Evolutionary conservation across 208 protist genomes (phyloP), one percentile per base, ranked within the genome.

Genomic region (Leishmania mexicana): DNA sequence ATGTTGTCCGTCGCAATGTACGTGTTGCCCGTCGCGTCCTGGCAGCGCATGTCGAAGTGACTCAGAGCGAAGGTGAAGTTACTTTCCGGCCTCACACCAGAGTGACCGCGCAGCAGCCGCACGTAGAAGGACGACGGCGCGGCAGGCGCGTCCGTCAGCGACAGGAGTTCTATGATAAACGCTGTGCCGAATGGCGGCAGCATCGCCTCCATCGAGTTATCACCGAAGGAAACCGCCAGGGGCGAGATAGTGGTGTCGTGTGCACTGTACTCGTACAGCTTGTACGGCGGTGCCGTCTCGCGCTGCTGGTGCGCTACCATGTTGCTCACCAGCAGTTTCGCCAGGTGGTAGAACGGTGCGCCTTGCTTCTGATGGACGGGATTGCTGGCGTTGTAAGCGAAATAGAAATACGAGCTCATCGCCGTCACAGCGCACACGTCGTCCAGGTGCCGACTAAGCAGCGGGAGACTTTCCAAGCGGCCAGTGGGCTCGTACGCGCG

Each of bases 221-320:
- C 88, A 51, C 87, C 87, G 5, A 96, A 83, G 5, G 89, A 91
- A 13, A 83, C 80, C 45, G 89, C 81, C 40, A 94, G 81, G 40
- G 92, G 87, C 21, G 84, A 75, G 68, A 96, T 79, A 8, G 90
- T 93, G 54, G 81, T 93, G 88, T 94, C 92, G 84, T 96, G 90
- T 13, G 89, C 88, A 67, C 92, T 96, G 90, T 96, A 96, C 78
- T 96, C 81, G 58, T 90, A 87, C 70, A 96, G 75, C 58, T 87
- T 87, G 86, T 87, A 81, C 60, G 76, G n/a, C 68, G 83, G 80
- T n/a, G 82, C 72, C 35, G 65, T 81, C 2, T 58, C 42, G 53
- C 53, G 53, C 31, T 82, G 67, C 78, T 86, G 79, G 79, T 89
- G 85, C 24, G 35, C 3, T 54, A 74, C n/a, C 65, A 90, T 85